Conservation (phyloP, 2,329 filamentous ascomycete species). For the Colletotrichum spaethianum region DNA sequence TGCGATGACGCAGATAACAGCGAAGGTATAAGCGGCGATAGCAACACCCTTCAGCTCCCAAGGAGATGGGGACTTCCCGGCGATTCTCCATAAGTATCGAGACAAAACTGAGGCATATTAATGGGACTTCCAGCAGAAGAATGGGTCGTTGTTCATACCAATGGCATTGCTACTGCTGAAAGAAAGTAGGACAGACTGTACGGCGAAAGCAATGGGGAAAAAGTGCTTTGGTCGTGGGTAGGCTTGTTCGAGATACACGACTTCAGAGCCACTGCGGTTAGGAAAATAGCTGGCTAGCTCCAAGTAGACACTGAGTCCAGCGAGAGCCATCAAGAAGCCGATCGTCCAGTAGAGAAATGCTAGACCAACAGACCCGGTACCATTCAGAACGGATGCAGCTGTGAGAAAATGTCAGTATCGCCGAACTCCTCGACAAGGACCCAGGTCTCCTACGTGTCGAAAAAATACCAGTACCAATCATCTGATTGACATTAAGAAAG, state of each 20-base stretch:
- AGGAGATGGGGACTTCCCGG: slow-evolving; percentile 61
- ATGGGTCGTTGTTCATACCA: slow-evolving; percentile 46
- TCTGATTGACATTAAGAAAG: slow-evolving; percentile 73
- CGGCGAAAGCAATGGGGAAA: slow-evolving; percentile 75
- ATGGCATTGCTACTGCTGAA: slow-evolving; percentile 78
- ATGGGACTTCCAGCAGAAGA: rapidly evolving
- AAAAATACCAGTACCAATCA: slow-evolving; percentile 75
- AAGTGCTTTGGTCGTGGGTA: slow-evolving; percentile 76
- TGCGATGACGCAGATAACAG: slow-evolving; percentile 65
- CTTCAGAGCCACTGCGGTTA: slow-evolving; percentile 75
- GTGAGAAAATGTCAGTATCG: slow-evolving; percentile 24
- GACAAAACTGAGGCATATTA: slow-evolving; percentile 63
- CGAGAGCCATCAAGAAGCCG: slow-evolving; percentile 70
- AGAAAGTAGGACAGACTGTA: slow-evolving; percentile 74
- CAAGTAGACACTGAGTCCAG: slow-evolving; percentile 71
- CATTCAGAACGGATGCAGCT: slow-evolving; percentile 70
- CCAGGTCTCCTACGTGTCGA: slow-evolving; percentile 67
- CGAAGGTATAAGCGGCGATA: slow-evolving; percentile 73
- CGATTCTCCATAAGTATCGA: slow-evolving; percentile 73
- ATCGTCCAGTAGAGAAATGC: slow-evolving; percentile 75
- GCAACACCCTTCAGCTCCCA: slow-evolving; percentile 80
- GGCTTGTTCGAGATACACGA: slow-evolving; percentile 78
- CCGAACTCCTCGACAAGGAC: not conserved
- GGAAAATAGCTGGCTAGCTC: slow-evolving; percentile 77
- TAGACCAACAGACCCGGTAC: slow-evolving; percentile 74